These are phyloP conservation scores for Leptomonas seymouri DNA, from an alignment of 208 protist genomes.

Conservation along the genomic window DNA sequence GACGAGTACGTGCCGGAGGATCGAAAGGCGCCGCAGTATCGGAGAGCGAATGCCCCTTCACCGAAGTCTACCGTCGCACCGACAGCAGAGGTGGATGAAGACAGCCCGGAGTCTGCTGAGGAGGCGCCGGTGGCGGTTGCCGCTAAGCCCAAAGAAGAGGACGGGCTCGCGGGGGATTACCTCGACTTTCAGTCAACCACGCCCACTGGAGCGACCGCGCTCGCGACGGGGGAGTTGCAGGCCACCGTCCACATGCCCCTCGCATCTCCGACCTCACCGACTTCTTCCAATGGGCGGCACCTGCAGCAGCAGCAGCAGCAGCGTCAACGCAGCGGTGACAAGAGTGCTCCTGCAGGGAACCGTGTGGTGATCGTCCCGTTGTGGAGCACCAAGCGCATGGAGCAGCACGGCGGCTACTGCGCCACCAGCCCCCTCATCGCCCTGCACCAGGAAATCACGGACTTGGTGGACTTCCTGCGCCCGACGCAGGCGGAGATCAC, in stretches of 20 bases:
- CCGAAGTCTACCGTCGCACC: neutral
- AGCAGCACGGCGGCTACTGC: constrained; percentile 61
- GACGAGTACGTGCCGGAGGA: constrained; percentile 51
- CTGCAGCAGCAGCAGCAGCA: constrained; percentile 17
- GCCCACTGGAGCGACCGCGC: constrained; percentile 6
- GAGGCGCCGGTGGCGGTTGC: neutral
- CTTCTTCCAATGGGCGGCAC: neutral
- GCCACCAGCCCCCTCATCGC: constrained; percentile 53
- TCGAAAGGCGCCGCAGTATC: constrained; percentile 29
- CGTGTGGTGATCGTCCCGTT: constrained; percentile 36
- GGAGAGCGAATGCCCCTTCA: neutral
- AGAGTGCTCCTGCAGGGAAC: neutral
- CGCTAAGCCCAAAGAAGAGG: constrained; percentile 1
- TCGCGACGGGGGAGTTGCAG: constrained; percentile 41
- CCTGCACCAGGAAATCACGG: constrained; percentile 86
- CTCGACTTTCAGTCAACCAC: constrained; percentile 37
- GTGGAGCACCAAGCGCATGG: constrained; percentile 41
- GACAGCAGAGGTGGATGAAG: neutral
- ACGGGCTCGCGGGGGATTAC: constrained; percentile 62
- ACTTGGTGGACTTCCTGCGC: constrained; percentile 77
- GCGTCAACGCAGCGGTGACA: neutral
- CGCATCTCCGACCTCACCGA: neutral
- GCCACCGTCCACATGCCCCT: constrained; percentile 34
- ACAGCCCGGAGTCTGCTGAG: neutral
- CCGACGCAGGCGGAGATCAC: constrained; percentile 79